These are phyloP conservation scores for Leccinum disarticulatum DNA, from an alignment of 768 basidiomycete genomes.

Conservation along the genomic window DNA sequence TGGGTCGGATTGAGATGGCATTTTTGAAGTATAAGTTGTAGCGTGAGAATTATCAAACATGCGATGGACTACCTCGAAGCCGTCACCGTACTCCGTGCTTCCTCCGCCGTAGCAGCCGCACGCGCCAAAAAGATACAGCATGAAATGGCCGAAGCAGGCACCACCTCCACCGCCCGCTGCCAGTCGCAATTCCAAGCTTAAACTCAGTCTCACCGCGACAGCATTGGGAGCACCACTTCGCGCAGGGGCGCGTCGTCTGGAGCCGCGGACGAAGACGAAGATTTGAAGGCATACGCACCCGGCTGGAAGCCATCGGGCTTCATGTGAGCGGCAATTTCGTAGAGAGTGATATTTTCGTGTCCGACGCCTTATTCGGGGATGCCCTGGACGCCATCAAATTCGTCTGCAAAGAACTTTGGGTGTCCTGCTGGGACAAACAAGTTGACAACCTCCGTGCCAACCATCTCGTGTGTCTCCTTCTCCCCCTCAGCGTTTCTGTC, in stretches of 20 bases:
- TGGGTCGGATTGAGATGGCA: not conserved
- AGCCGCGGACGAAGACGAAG: conserved; percentile 58
- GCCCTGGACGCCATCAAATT: conserved; percentile 79
- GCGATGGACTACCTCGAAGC: conserved; percentile 85
- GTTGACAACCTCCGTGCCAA: conserved; percentile 95
- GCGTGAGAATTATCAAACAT: too few relatives aligned
- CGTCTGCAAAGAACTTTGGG: conserved; percentile 95
- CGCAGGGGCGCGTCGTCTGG: conserved; percentile 1
- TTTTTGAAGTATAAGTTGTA: too few relatives aligned
- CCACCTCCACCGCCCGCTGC: conserved; percentile 43
- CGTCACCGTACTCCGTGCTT: conserved; percentile 70
- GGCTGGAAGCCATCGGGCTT: conserved; percentile 80
- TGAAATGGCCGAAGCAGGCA: conserved; percentile 77
- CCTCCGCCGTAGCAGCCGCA: conserved; percentile 70
- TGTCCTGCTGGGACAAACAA: conserved; percentile 89
- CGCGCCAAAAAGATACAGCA: conserved; percentile 70
- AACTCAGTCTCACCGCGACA: conserved; percentile 30
- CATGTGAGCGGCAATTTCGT: conserved; percentile 86
- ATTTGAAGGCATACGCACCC: conserved; percentile 63
- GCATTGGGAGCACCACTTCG: conserved; percentile 29
- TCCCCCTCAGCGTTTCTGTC: not conserved
- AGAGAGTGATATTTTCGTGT: conserved; percentile 54
- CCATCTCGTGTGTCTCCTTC: conserved; percentile 62
- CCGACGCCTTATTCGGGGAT: conserved; percentile 59
- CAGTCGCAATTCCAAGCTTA: not conserved